These are phyloP conservation scores for Datura wrightii DNA, from an alignment of 257 asterid species.

Conservation along the genomic window DNA sequence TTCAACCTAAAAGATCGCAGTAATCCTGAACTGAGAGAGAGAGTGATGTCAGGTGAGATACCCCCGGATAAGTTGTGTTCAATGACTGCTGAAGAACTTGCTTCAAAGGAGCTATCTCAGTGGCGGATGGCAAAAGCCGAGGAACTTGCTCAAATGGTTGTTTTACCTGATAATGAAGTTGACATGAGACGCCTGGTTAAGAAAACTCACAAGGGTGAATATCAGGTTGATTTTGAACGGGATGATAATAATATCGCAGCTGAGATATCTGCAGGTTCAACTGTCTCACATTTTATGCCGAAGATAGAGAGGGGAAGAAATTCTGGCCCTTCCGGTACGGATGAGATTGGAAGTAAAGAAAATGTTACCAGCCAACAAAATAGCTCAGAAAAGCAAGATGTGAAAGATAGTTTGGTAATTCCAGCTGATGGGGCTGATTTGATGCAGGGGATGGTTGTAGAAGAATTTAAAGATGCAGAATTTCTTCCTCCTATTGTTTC, in stretches of 20 bases:
- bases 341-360: slow-evolving; percentile 50
- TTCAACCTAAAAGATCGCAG: slow-evolving; percentile 92
- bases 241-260: slow-evolving; percentile 58
- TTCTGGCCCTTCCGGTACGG: slow-evolving; percentile 43
- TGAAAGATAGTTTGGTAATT: slow-evolving; percentile 67
- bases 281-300: slow-evolving; percentile 31
- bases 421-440: slow-evolving; percentile 89
- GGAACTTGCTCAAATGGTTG: slow-evolving; percentile 88
- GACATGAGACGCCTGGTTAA: slow-evolving; percentile 80
- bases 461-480: slow-evolving; percentile 84
- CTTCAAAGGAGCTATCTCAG: slow-evolving; percentile 94
- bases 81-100: slow-evolving; percentile 98
- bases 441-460: slow-evolving; percentile 97
- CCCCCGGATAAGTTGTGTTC: slow-evolving; percentile 84
- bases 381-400: slow-evolving; percentile 59
- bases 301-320: slow-evolving; percentile 43
- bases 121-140: slow-evolving; percentile 98
- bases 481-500: slow-evolving; percentile 93
- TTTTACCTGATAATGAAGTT: slow-evolving; percentile 86
- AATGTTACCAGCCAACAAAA: slow-evolving; percentile 47
- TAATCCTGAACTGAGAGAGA: slow-evolving; percentile 92
- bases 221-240: slow-evolving; percentile 79
- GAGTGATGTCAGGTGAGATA: slow-evolving; percentile 86
- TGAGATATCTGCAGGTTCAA: slow-evolving; percentile 73
- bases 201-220: slow-evolving; percentile 99